These are phyloP conservation scores for Coniochaeta ligniaria DNA, from an alignment of 2,329 filamentous ascomycete genomes.

Conservation along the genomic window DNA sequence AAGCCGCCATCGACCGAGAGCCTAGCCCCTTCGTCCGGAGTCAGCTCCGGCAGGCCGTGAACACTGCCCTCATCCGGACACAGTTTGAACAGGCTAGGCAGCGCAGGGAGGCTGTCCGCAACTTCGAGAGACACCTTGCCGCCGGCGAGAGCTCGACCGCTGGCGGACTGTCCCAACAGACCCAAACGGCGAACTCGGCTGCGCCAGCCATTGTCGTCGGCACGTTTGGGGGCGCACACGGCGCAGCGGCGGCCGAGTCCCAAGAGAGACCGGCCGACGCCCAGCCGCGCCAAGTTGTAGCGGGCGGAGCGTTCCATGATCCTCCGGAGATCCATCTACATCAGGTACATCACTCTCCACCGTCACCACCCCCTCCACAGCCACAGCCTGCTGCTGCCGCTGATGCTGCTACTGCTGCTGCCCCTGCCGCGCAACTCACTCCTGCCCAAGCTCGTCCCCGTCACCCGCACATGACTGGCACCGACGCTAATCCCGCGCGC, in stretches of 20 bases:
- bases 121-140: constrained; percentile 7
- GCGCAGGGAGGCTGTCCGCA: constrained; percentile 16
- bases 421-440: constrained; percentile 4
- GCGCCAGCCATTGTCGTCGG: not conserved
- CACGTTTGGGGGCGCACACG: not conserved
- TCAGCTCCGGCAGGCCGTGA: constrained; percentile 43
- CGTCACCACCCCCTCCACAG: not conserved
- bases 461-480: constrained; percentile 23
- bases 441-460: constrained; percentile 3
- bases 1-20: constrained; percentile 43
- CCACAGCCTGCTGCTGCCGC: not conserved
- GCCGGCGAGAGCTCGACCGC: not conserved
- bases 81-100: constrained; percentile 34
- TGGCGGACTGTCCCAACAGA: not conserved
- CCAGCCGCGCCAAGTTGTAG: not conserved
- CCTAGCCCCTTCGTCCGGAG: constrained; percentile 37
- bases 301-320: not conserved
- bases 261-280: not conserved
- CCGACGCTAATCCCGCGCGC: constrained; percentile 46
- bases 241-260: not conserved
- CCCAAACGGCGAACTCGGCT: not conserved
- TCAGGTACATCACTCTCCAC: constrained; percentile 11
- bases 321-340: constrained; percentile 11
- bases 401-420: not conserved
- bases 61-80: constrained; percentile 34